A percentile compares a stretch with the other conserved stretches of the same genome.
Evolutionary conservation across 139 green algal genomes (phyloP).

Genomic region (Spirogloea muscicola): DNA sequence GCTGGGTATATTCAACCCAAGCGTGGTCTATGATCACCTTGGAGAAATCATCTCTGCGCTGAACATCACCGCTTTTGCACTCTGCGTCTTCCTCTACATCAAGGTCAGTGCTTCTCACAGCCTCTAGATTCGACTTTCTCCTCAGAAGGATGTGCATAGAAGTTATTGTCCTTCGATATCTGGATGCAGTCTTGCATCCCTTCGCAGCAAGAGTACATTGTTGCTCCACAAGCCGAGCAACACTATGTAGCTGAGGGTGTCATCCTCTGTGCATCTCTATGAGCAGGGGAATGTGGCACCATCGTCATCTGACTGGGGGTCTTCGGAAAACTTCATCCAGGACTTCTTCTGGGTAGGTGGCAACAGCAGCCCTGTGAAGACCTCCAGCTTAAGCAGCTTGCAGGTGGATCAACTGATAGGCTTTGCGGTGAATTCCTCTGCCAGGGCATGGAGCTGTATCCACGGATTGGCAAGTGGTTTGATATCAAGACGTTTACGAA

Average conservation of each 20-base stretch:
- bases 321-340: slow-evolving; percentile 62
- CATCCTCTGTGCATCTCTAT: no score
- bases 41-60: slow-evolving; percentile 62
- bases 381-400: no score
- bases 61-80: slow-evolving; percentile 57
- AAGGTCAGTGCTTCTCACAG: slow-evolving; percentile 54
- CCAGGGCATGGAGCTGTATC: slow-evolving; percentile 70
- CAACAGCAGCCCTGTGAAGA: no score
- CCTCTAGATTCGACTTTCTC: no score
- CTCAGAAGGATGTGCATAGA: no score
- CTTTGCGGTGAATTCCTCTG: no score
- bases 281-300: slow-evolving; percentile 23
- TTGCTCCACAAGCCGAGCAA: no score
- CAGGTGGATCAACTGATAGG: no score
- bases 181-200: no score
- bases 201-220: no score
- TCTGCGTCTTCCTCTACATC: slow-evolving; percentile 63
- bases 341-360: slow-evolving; percentile 79
- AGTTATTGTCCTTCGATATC: no score
- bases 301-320: slow-evolving; percentile 39
- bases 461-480: slow-evolving; percentile 63
- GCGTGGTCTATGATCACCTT: slow-evolving; percentile 63
- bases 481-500: slow-evolving; percentile 82
- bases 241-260: no score
- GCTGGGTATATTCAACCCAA: slow-evolving; percentile 64